Evolutionary conservation across 257 asterid species (phyloP).

Genomic region (Petrea volubilis): DNA sequence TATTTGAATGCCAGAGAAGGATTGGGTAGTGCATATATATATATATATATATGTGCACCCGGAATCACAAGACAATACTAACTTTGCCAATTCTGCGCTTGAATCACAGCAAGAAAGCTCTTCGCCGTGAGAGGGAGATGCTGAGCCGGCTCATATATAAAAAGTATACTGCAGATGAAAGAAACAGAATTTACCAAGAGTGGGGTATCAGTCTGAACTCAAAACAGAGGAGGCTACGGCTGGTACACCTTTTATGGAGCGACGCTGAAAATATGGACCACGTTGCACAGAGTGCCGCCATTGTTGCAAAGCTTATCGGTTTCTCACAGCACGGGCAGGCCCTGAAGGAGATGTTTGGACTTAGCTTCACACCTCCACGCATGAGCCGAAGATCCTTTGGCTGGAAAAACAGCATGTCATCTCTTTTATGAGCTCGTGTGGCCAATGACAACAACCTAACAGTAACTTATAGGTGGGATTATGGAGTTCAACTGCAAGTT

Average conservation of each 20-base stretch:
- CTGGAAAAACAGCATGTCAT: slow-evolving; percentile 53
- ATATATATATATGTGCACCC: too few species aligned
- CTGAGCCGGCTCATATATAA: slow-evolving; percentile 54
- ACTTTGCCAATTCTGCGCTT: background rate
- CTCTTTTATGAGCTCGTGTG: slow-evolving; percentile 30
- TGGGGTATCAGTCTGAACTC: slow-evolving; percentile 61
- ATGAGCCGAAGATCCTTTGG: slow-evolving; percentile 44
- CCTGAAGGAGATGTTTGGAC: slow-evolving; percentile 67
- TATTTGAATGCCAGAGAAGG: background rate
- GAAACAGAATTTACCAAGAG: slow-evolving; percentile 38
- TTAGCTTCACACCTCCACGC: slow-evolving; percentile 53
- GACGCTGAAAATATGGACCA: slow-evolving; percentile 44
- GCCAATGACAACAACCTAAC: background rate
- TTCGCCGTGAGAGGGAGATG: slow-evolving; percentile 63
- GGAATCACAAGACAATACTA: background rate
- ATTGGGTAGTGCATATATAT: background rate
- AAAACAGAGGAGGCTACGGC: slow-evolving; percentile 52
- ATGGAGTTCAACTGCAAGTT: background rate
- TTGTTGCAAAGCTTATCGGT: slow-evolving; percentile 63
- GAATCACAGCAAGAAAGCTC: slow-evolving; percentile 41
- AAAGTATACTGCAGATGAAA: slow-evolving; percentile 46
- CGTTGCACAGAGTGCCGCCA: slow-evolving; percentile 50
- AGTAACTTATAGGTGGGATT: background rate
- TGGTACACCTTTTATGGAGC: slow-evolving; percentile 53
- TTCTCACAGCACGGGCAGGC: slow-evolving; percentile 50